Conservation (phyloP, 345 rosid species). For the Murraya koenigii region DNA sequence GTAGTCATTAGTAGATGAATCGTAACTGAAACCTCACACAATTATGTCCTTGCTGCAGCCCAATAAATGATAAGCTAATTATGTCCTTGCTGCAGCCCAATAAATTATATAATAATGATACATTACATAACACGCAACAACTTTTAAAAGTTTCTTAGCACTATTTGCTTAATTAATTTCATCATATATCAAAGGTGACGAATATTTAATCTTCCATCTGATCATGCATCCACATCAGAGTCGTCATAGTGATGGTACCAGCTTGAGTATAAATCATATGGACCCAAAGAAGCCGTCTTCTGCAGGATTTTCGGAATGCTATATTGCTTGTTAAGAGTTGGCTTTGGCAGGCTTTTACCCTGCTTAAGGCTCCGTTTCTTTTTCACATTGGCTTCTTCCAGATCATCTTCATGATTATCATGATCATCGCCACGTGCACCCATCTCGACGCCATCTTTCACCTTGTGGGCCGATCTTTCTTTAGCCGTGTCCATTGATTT, state of each 20-base stretch:
- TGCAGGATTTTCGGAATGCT: slow-evolving; percentile 28
- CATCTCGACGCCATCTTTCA: slow-evolving; percentile 28
- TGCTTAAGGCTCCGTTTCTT: slow-evolving; percentile 15
- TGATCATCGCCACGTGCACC: background rate
- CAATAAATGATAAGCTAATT: too few species aligned
- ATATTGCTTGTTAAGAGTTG: slow-evolving; percentile 17
- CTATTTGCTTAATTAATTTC: background rate
- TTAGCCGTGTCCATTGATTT: slow-evolving; percentile 17
- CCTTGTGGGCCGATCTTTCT: slow-evolving; percentile 28
- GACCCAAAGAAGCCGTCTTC: slow-evolving; percentile 28
- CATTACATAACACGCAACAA: background rate
- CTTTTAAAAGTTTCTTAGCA: too few species aligned
- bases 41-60: too few species aligned
- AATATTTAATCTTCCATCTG: too few species aligned
- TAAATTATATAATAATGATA: background rate
- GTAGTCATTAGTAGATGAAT: too few species aligned
- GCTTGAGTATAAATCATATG: slow-evolving; percentile 25
- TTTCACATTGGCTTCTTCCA: background rate
- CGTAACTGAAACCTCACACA: too few species aligned
- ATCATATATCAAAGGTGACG: background rate
- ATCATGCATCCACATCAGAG: too few species aligned
- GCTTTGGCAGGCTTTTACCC: slow-evolving; percentile 30
- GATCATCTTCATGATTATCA: slow-evolving; percentile 1
- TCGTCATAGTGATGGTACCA: slow-evolving; percentile 8
- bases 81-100: too few species aligned